Conservation (phyloP, 1,284 basidiomycete genomes). For the Ustilago xerochloae region DNA sequence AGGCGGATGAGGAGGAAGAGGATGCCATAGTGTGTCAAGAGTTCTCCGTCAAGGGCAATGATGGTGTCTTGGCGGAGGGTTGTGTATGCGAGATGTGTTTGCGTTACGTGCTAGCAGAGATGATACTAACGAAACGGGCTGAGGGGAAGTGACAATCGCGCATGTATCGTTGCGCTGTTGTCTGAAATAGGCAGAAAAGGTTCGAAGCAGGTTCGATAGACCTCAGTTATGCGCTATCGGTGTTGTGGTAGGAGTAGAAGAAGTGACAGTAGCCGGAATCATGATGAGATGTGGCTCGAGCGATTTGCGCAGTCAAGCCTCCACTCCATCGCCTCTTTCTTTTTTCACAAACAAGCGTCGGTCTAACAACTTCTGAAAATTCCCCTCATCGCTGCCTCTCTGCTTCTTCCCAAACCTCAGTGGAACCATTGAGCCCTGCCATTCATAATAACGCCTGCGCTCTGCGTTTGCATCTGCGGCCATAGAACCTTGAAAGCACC, state of each 20-base stretch:
- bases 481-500: constrained; percentile 82
- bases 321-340: too few species aligned
- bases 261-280: background rate
- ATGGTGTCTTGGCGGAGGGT: background rate
- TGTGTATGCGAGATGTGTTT: background rate
- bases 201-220: background rate
- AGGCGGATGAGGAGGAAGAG: constrained; percentile 7
- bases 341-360: too few species aligned
- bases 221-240: background rate
- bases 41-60: background rate
- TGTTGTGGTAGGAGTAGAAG: background rate
- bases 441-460: too few species aligned
- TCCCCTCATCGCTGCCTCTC: too few species aligned
- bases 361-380: too few species aligned
- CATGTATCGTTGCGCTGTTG: too few species aligned
- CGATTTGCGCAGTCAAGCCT: constrained; percentile 18
- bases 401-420: too few species aligned
- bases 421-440: too few species aligned
- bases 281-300: constrained; percentile 24
- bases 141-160: too few species aligned
- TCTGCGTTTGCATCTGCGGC: constrained; percentile 80
- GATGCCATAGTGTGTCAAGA: constrained; percentile 4
- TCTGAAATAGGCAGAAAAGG: too few species aligned
- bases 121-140: too few species aligned
- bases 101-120: too few species aligned